Evolutionary conservation across 257 asterid genomes (phyloP), one percentile per base, ranked within the genome.

Genomic region (Plantago elongata): DNA sequence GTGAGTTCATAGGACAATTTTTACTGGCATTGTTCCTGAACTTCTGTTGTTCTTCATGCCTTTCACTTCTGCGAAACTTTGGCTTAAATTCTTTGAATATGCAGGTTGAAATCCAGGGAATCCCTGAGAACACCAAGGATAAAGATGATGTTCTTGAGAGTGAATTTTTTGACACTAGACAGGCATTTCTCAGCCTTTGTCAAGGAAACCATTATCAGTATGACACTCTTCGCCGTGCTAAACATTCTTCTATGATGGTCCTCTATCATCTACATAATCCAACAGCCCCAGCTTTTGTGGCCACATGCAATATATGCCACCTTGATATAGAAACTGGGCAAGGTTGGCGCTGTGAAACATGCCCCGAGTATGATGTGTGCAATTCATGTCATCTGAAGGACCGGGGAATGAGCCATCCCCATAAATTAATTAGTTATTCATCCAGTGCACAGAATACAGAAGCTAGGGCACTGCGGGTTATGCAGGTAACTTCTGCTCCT

Each of bases 221-320:
- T 49, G 99, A 93, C 76, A 93, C 99, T 54, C 94, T 89, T 44
- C 93, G 97, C 7, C 92, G 99, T 48, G 99, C 99, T 50, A 93
- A 93, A 78, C 97, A 93, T 81, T 93, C 99, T 29, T 93, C 99
- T 17, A 89, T 92, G 95, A 92, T 92, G 99, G 95, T 92, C 74
- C 97, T 92, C 69, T 92, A 89, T 78, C 99, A 92, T 78, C 96
- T 92, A 72, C 99, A 92, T 74, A 92, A 92, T 74, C 99, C 99
- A 45, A 89, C 95, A 34, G 99, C 96, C 47, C 97, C 99, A 27
- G 95, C 99, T 67, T 89, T 84, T 62, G 99, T 89, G 76, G 74
- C 80, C 9, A 82, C 90, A 27, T 92, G 99, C 79, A 76, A 69
- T 67, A 78, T 67, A 44, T 92, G 99, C 61, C 79, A 83, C 80